Base-by-base conservation (phyloP, 2,329 filamentous ascomycete genomes). In the Talaromyces sp. region DNA sequence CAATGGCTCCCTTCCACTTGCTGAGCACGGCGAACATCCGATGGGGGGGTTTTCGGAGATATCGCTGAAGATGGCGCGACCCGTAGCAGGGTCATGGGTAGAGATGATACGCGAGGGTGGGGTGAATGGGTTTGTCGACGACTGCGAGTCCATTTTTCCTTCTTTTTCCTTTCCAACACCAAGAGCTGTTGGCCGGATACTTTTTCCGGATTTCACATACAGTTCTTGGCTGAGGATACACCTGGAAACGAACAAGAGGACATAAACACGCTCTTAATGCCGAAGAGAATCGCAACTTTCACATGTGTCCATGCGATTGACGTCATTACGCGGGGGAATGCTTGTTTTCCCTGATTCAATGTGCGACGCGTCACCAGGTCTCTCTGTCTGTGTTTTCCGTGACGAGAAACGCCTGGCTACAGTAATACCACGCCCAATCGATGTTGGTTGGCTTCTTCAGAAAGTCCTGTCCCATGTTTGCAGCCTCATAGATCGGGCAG, bases 21-120 rank as follows among this genome's bases (percentile, higher is more conserved):
- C 21, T 5, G 38, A 46, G 29, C 41, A 46, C 10, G 57, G 51
- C 9, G 43, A 26, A 17, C 43, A 26, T 24, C 57, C 57, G 26
- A 54, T 32, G 3, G 57, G 57, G 21, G 57, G 57, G 9, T 48
- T 31, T 24, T 55, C 57, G 21, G 57, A 31, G 35, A 59, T 21
- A 27, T 59, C 17, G 43, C 51, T 59, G 57, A 59, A 59, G 4
- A 55, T 50, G 7, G 57, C 57, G 14, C 57, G 57, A 9, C 57
- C 57, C 26, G 52, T 59, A 10, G 19, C 51, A 21, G 57, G 26
- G 52, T 59, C 51, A 31, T 59, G 57, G 24, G 52, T 59, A 35
- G 57, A 59, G 12, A 55, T 53, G 38, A 59, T 54, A 19, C 57
- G 57, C 6, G 27, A 27, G 21, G 51, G 54, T 12, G 35, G 11